Evolutionary conservation across 306 rosid species (phyloP), one percentile per base, ranked within the genome.

Genomic region (Sicyos edulis): DNA sequence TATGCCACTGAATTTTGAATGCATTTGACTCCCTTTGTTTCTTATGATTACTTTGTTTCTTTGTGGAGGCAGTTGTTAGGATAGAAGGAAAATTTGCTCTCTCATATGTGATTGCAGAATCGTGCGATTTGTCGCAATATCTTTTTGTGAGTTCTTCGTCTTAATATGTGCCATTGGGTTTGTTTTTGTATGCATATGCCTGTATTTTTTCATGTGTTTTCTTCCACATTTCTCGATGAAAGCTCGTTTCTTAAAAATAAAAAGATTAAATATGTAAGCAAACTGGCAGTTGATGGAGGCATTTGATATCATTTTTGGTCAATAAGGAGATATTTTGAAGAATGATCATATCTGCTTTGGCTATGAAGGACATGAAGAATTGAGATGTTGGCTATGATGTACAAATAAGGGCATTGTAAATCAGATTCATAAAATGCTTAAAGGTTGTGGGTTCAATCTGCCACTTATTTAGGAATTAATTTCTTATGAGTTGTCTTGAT

Each of bases 1-100:
- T 42, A 63, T 63, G 69, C 51, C 69, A 63, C 24, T 63, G 52
- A 8, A 14, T 63, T 63, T 63, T 64, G 53, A 42, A 11, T 42
- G 12, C 53, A 19, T 19, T 40, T 11, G n/a, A 42, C 24, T 7
- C 57, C 44, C 17, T 11, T 14, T 57, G 15, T 24, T 69, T n/a
- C 24, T 5, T 24, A 15, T 68, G 44, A 68, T 50, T 15, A 14
- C 17, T 11, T 14, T 49, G 72, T 68, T 22, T 49, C 45, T 50
- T 69, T 24, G 21, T 69, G 3, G 42, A n/a, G 13, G 45, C 47
- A 49, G 5, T 47, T 22, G 21, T 22, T 68, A 47, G 57, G 72
- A 68, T 22, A 22, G 56, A 8, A 49, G 14, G 40, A 14, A 68
- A 22, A 68, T 29, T 69, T 15, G 58, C 50, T 69, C 56, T 47